phyloP scores from a whole-genome alignment of 805 yeast genomes.

The Candida sonorensis region DNA sequence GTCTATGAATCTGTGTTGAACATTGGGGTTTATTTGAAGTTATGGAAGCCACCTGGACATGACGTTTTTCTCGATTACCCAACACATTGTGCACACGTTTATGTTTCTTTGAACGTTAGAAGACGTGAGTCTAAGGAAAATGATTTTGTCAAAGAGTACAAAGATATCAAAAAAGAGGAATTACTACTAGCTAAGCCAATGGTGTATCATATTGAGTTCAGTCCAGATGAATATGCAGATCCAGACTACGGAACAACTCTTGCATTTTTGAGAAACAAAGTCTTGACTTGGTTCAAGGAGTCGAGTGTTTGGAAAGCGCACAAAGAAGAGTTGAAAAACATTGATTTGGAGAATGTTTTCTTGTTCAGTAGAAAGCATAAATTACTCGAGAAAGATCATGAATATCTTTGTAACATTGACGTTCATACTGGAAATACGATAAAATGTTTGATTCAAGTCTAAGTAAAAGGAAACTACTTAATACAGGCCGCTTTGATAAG shows the following conservation, averaged over 20 bases:
- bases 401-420: slow-evolving; percentile 43
- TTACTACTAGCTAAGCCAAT: slow-evolving; percentile 31
- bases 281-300: slow-evolving; percentile 49
- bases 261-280: slow-evolving; percentile 49
- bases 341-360: slow-evolving; percentile 25
- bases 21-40: slow-evolving; percentile 16
- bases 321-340: slow-evolving; percentile 7
- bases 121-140: no score
- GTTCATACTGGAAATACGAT: slow-evolving; percentile 48
- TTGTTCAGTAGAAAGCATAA: slow-evolving; percentile 29
- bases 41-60: slow-evolving; percentile 29
- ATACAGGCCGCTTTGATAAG: no score
- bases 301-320: slow-evolving; percentile 23
- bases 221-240: slow-evolving; percentile 73
- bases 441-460: slow-evolving; percentile 25
- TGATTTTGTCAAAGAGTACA: slow-evolving; percentile 1
- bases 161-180: slow-evolving; percentile 2
- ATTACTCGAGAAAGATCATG: slow-evolving; percentile 32
- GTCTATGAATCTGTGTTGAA: slow-evolving; percentile 20
- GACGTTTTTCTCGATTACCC: slow-evolving; percentile 68
- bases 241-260: slow-evolving; percentile 69
- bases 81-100: slow-evolving; percentile 72
- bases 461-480: no score
- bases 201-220: slow-evolving; percentile 66
- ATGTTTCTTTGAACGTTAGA: slow-evolving; percentile 42